Conservation (phyloP, 2,329 filamentous ascomycete species). For the Ophiostoma sp. region DNA sequence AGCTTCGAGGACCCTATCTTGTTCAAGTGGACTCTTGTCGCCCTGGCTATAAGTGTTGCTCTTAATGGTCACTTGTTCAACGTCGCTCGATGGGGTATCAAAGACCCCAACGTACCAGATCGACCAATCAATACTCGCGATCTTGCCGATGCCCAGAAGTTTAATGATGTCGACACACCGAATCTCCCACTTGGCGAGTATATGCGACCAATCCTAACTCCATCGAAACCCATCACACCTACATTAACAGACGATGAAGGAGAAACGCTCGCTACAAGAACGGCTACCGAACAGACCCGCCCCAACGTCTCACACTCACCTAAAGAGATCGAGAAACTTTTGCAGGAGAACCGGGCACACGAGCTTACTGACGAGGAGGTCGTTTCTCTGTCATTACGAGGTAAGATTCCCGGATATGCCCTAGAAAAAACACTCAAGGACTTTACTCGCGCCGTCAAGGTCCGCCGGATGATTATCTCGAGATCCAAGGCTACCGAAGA, state of each 20-base stretch:
- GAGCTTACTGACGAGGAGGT: slow-evolving; percentile 82
- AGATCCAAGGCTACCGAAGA: slow-evolving; percentile 78
- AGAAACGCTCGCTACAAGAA: slow-evolving; percentile 36
- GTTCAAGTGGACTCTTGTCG: slow-evolving; percentile 95
- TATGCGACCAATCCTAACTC: slow-evolving; percentile 31
- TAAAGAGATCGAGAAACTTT: slow-evolving; percentile 68
- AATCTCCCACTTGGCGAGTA: slow-evolving; percentile 51
- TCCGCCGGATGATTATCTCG: slow-evolving; percentile 80
- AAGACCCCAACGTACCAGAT: slow-evolving; percentile 66
- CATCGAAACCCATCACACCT: slow-evolving; percentile 43
- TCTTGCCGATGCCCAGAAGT: slow-evolving; percentile 59
- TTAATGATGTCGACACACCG: slow-evolving; percentile 54
- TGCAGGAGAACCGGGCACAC: slow-evolving; percentile 70
- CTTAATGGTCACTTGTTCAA: slow-evolving; percentile 98
- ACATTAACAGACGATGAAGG: slow-evolving; percentile 54
- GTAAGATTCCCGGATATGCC: slow-evolving; percentile 91
- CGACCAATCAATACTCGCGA: slow-evolving; percentile 56
- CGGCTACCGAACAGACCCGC: not conserved
- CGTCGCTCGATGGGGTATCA: slow-evolving; percentile 94
- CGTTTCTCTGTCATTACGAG: slow-evolving; percentile 73
- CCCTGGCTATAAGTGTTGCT: slow-evolving; percentile 82
- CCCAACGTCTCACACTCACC: slow-evolving; percentile 45
- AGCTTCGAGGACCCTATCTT: slow-evolving; percentile 92
- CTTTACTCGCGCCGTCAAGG: slow-evolving; percentile 88
- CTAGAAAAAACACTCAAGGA: slow-evolving; percentile 88